These are phyloP conservation scores for Barbarea vulgaris DNA, from an alignment of 345 rosid species.

Conservation along the genomic window DNA sequence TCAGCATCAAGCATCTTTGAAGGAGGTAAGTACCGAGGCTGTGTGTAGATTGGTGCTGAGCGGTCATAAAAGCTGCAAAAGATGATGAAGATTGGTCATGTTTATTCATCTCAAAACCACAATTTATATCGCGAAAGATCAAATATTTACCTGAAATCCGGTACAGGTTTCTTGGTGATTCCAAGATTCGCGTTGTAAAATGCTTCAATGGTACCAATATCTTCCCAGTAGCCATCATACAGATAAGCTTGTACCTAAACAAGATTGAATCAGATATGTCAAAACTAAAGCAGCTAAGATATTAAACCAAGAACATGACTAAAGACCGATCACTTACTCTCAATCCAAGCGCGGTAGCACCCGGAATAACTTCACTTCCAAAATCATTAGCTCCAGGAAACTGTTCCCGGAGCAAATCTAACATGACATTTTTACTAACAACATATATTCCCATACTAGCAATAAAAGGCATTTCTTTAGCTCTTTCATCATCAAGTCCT, in stretches of 20 bases:
- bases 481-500: constrained; percentile 90
- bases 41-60: constrained; percentile 95
- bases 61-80: constrained; percentile 86
- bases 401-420: constrained; percentile 78
- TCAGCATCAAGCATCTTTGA: constrained; percentile 99
- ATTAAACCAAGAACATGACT: not conserved
- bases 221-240: constrained; percentile 98
- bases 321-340: constrained; percentile 54
- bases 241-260: constrained; percentile 94
- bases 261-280: not conserved
- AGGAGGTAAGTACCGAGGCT: constrained; percentile 95
- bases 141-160: constrained; percentile 76
- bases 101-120: constrained; percentile 2
- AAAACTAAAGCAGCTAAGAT: not conserved
- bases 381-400: constrained; percentile 99
- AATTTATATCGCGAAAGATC: not conserved
- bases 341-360: constrained; percentile 88
- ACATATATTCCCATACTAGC: constrained; percentile 99
- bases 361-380: constrained; percentile 98
- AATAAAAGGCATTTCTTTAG: constrained; percentile 91
- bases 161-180: constrained; percentile 93
- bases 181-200: constrained; percentile 96
- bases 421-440: constrained; percentile 88
- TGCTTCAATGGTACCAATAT: constrained; percentile 96
- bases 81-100: not conserved